Evolutionary conservation across 768 basidiomycete genomes (phyloP), one percentile per base, ranked within the genome.

Genomic region (Kwoniella botswanensis): DNA sequence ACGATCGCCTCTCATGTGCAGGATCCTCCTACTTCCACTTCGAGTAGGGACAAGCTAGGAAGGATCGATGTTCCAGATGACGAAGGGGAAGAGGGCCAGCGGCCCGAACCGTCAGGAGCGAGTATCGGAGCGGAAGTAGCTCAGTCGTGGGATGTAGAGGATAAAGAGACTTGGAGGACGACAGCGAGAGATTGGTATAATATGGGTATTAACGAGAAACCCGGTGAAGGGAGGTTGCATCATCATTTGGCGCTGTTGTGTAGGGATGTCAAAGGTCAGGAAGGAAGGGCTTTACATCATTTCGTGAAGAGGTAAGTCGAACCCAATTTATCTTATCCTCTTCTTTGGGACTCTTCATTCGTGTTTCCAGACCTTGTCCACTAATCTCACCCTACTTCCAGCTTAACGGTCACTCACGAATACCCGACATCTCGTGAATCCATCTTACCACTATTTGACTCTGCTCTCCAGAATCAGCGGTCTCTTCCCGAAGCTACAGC

Each of bases 141-240:
- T 79, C 91, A 94, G 68, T 78, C 60, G 17, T 88, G 98, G 76
- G 93, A 94, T 74, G 91, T 98, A 24, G 85, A 86, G 71, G 86
- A 87, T 84, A 90, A 93, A 76, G 95, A 97, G 78, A 88, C 91
- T 4, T 99, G 97, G 97, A 85, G 94, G 46, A 87, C 86, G 43
- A 92, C 94, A 55, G 94, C 96, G 3, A 86, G 90, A 74, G 93
- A 94, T 35, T 99, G 97, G 97, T 99, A 96, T 82, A 90, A 88
- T 18, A 87, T 88, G 46, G 95, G 94, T 0, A 85, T 99, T 43
- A 88, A 89, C 7, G 93, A 93, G 76, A 92, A 91, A 58, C 97
- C 97, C 0, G 95, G 94, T n/a, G 90, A 90, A 4, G 97, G 97
- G 2, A 90, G 95, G 79, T 85, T 99, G 52, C 97, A 98, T 82